Evolutionary conservation across 164 flowering plant genomes (phyloP), one percentile per base, ranked within the genome.

Genomic region (Magnolia changhungtana): DNA sequence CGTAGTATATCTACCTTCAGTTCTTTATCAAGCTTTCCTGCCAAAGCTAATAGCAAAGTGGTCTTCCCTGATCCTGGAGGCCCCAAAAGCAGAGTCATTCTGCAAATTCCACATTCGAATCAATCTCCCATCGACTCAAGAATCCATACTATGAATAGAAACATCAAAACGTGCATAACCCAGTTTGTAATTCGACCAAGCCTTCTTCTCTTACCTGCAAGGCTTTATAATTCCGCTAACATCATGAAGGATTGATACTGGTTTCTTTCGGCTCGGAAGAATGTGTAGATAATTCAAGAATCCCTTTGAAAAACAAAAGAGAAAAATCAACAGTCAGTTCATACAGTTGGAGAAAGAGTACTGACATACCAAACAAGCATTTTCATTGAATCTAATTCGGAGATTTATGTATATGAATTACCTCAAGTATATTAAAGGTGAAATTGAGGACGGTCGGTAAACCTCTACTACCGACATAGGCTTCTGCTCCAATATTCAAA

Each of bases 371-470:
- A 65, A 65, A 37, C 45, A 37, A 37, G 45, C 45, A 37, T 37
- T 37, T 37, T 37, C 45, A 37, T 37, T 37, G 45, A 37, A 3
- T 37, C 45, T 37, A 37, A 37, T 37, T 37, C 0, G 45, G 45
- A 37, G 7, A 55, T 55, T 55, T 55, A 16, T 11, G 61, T 11
- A 16, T 55, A 21, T 21, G 6, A 50, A 6, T 68, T 21, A 73
- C 80, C 80, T 78, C 76, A 9, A 73, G 50, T 49, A 73, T 37
- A 27, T 78, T 73, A 64, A 45, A 29, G 2, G 45, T 19, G 63
- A 73, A 73, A 74, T 95, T 93, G 13, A 88, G 84, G 13, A 95
- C 86, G 0, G 94, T 88, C 0, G 98, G 99, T 37, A 93, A 90
- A 49, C 93, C 96, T 80, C 99, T 87, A 37, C 37, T 82, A 1